A percentile compares a stretch with the other conserved stretches of the same genome.
Conservation (phyloP, 306 rosid species). For the Pterocarpus santalinus region DNA sequence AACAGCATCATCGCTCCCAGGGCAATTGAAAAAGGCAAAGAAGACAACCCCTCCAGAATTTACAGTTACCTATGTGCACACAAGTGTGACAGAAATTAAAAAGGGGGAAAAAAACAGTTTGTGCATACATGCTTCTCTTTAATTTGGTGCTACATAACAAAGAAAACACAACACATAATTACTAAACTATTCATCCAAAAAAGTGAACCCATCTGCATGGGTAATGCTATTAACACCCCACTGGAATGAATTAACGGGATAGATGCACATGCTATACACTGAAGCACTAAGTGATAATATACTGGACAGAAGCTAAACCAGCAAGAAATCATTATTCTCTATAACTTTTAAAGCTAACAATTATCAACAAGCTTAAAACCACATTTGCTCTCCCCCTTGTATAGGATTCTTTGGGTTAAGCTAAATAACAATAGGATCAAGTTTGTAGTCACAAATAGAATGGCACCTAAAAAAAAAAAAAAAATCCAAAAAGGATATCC, state of each 20-base stretch:
- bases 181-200: neutral
- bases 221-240: neutral
- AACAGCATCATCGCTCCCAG: slow-evolving; percentile 53
- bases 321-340: slow-evolving; percentile 2
- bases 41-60: slow-evolving; percentile 98
- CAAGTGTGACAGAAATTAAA: slow-evolving; percentile 49
- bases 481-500: slow-evolving; percentile 18
- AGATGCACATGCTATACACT: neutral
- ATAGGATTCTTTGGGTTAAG: slow-evolving; percentile 14
- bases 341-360: neutral
- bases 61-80: slow-evolving; percentile 81
- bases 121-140: slow-evolving; percentile 30
- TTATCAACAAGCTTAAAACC: slow-evolving; percentile 3
- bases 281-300: slow-evolving; percentile 17
- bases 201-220: neutral
- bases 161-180: slow-evolving; percentile 25
- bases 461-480: neutral
- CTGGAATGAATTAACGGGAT: slow-evolving; percentile 13
- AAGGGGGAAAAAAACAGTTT: slow-evolving; percentile 27
- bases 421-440: neutral
- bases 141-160: neutral
- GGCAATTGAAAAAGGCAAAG: slow-evolving; percentile 81
- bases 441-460: slow-evolving; percentile 13
- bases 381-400: slow-evolving; percentile 8
- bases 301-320: slow-evolving; percentile 33